phyloP scores from a whole-genome alignment of 768 basidiomycete genomes.

The Boletus subcaerulescens region DNA sequence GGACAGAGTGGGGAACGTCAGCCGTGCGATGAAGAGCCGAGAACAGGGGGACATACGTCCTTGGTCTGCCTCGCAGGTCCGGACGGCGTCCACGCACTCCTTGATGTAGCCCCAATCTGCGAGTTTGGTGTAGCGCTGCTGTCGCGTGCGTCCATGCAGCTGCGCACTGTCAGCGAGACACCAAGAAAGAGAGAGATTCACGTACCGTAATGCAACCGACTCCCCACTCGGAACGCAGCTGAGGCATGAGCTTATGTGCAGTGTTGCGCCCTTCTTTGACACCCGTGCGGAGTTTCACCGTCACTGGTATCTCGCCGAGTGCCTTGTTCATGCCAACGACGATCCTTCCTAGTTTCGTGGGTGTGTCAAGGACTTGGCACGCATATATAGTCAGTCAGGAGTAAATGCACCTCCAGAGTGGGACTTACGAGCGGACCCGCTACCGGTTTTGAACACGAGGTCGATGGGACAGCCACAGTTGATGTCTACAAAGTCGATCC shows the following conservation, averaged over 20 bases:
- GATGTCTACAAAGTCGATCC: slow-evolving; percentile 88
- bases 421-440: slow-evolving; percentile 80
- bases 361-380: slow-evolving; percentile 74
- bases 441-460: slow-evolving; percentile 87
- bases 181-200: neutral
- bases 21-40: neutral
- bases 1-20: neutral
- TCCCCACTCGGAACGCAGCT: slow-evolving; percentile 54
- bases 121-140: slow-evolving; percentile 88
- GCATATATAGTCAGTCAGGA: neutral
- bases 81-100: slow-evolving; percentile 78
- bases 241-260: slow-evolving; percentile 88
- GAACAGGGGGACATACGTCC: slow-evolving; percentile 47
- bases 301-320: slow-evolving; percentile 87
- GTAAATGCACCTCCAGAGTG: neutral
- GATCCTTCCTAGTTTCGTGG: slow-evolving; percentile 81
- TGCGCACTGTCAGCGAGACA: slow-evolving; percentile 30
- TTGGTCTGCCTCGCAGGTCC: slow-evolving; percentile 66
- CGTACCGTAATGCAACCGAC: slow-evolving; percentile 44
- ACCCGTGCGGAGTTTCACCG: slow-evolving; percentile 89
- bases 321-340: slow-evolving; percentile 89
- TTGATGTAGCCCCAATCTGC: slow-evolving; percentile 97
- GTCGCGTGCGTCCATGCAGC: slow-evolving; percentile 95
- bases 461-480: slow-evolving; percentile 99
- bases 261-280: slow-evolving; percentile 86